Conservation (phyloP, 2,329 filamentous ascomycete species). For the Alternaria angustiovoidea region DNA sequence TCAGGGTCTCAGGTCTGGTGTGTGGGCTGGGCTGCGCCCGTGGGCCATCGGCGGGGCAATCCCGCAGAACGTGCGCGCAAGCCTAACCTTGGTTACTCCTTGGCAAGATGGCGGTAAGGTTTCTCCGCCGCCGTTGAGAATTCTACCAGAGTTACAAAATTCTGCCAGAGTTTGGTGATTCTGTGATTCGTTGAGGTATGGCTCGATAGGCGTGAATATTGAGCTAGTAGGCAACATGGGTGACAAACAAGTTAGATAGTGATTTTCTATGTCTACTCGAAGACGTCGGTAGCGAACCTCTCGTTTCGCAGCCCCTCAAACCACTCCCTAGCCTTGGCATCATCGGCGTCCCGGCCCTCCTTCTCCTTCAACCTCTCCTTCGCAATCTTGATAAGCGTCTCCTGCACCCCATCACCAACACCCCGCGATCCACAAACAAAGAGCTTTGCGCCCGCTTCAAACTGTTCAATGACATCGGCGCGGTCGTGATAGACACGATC, state of each 20-base stretch:
- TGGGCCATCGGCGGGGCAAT: neutral
- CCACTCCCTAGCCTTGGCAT: slow-evolving; percentile 56
- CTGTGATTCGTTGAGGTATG: too few relatives aligned
- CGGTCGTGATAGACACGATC: slow-evolving; percentile 61
- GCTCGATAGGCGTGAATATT: neutral
- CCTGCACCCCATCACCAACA: slow-evolving; percentile 57
- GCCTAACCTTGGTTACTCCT: neutral
- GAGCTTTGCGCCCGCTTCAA: slow-evolving; percentile 61
- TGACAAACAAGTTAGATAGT: neutral
- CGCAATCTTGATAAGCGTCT: slow-evolving; percentile 54
- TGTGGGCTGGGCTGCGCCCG: neutral
- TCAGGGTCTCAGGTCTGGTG: neutral
- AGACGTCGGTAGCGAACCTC: slow-evolving; percentile 33
- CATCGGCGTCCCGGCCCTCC: slow-evolving; percentile 46
- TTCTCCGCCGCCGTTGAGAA: neutral
- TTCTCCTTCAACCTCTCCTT: slow-evolving; percentile 53
- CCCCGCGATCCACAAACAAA: slow-evolving; percentile 70
- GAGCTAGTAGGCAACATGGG: neutral
- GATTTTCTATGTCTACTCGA: neutral
- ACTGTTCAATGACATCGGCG: slow-evolving; percentile 56
- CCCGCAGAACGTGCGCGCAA: neutral
- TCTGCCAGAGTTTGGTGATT: neutral
- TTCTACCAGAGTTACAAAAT: neutral
- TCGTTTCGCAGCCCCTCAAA: slow-evolving; percentile 56
- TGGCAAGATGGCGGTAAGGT: neutral